These are phyloP conservation scores for Silene coronaria DNA, from an alignment of 179 eudicot genomes.

Conservation along the genomic window DNA sequence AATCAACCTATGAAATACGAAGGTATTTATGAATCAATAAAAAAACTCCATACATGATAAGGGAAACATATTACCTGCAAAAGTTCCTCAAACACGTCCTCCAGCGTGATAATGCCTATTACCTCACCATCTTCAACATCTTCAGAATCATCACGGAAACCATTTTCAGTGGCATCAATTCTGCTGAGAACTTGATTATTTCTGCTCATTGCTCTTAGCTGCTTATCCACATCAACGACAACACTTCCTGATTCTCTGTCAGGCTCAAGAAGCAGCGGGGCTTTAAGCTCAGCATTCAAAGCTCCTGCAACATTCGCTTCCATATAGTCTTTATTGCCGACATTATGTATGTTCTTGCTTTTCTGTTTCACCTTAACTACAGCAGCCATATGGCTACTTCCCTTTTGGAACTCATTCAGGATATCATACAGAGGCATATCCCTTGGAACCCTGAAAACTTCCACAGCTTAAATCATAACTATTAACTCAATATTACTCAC, in stretches of 20 bases:
- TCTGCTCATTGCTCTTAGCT: conserved; percentile 14
- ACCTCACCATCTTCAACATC: conserved; percentile 82
- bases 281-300: conserved; percentile 31
- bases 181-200: conserved; percentile 20
- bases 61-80: conserved; percentile 48
- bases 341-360: conserved; percentile 27
- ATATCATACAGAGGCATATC: conserved; percentile 93
- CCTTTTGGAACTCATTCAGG: conserved; percentile 88
- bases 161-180: conserved; percentile 16
- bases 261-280: conserved; percentile 45
- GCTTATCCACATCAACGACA: conserved; percentile 43
- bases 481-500: background rate
- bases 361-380: conserved; percentile 62
- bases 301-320: conserved; percentile 23
- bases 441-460: conserved; percentile 63
- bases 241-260: conserved; percentile 35
- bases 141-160: conserved; percentile 26
- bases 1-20: background rate
- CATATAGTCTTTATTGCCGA: conserved; percentile 25
- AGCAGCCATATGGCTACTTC: conserved; percentile 96
- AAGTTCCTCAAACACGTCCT: conserved; percentile 92
- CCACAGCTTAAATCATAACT: background rate
- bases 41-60: background rate
- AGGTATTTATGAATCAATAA: background rate
- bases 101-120: conserved; percentile 80